These are phyloP conservation scores for Fragaria iinumae DNA, from an alignment of 306 rosid genomes.

Conservation along the genomic window DNA sequence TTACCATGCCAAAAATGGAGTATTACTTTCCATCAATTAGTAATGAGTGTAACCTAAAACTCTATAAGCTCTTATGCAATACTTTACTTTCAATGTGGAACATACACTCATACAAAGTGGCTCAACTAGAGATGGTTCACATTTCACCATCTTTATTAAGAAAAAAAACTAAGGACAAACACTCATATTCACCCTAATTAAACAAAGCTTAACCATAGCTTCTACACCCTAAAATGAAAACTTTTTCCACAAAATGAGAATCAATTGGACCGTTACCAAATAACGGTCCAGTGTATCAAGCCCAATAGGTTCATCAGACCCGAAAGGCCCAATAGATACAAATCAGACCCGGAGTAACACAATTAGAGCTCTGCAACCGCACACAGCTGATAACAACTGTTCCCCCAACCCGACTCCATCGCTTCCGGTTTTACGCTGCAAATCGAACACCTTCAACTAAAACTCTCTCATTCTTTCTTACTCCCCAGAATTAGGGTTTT, in stretches of 20 bases:
- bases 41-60: too few relatives aligned
- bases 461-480: too few relatives aligned
- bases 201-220: not conserved
- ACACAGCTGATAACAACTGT: not conserved
- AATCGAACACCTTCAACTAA: too few relatives aligned
- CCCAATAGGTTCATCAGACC: not conserved
- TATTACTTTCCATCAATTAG: too few relatives aligned
- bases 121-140: not conserved
- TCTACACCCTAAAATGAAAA: not conserved
- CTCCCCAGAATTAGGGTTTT: slow-evolving; percentile 19
- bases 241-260: not conserved
- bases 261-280: not conserved
- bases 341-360: too few relatives aligned
- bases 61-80: too few relatives aligned
- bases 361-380: not conserved
- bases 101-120: not conserved
- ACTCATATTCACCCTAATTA: not conserved
- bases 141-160: not conserved
- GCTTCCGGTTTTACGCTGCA: not conserved
- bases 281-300: not conserved
- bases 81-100: not conserved
- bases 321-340: not conserved
- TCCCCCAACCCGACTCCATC: slow-evolving; percentile 2
- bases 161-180: not conserved
- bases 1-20: too few relatives aligned